Conservation (phyloP, 1,284 basidiomycete species). For the Coniophora puteana region DNA sequence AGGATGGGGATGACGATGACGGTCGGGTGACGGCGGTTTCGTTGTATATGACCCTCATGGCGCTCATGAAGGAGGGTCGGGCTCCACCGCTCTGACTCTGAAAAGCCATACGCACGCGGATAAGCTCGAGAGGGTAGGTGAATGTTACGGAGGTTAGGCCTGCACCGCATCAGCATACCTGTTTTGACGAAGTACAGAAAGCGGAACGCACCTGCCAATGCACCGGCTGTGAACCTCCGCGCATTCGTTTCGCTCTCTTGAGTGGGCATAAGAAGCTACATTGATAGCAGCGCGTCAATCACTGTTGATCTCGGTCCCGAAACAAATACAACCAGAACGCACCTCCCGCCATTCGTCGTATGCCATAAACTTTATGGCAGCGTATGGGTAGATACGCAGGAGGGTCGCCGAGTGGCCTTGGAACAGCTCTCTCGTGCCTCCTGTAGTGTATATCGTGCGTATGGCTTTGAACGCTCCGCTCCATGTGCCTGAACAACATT, state of each 20-base stretch:
- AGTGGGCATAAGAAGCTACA: constrained; percentile 79
- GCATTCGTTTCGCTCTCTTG: constrained; percentile 74
- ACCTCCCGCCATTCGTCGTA: constrained; percentile 82
- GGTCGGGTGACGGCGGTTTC: constrained; percentile 47
- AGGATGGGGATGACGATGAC: constrained; percentile 19
- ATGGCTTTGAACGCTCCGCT: constrained; percentile 83
- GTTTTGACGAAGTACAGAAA: constrained; percentile 2
- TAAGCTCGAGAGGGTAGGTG: constrained; percentile 94
- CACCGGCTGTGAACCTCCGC: constrained; percentile 87
- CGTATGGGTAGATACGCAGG: constrained; percentile 85
- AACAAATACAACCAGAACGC: constrained; percentile 45
- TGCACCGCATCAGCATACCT: constrained; percentile 23
- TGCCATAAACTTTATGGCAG: constrained; percentile 96
- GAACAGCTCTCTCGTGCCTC: constrained; percentile 80
- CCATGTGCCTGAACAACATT: constrained; percentile 82
- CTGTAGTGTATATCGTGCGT: constrained; percentile 72
- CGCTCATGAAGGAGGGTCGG: constrained; percentile 59
- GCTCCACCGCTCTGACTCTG: constrained; percentile 53
- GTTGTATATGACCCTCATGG: constrained; percentile 66
- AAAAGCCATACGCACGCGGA: constrained; percentile 94
- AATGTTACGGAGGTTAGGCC: constrained; percentile 87
- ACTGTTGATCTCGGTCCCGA: too few relatives aligned
- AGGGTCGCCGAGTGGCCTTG: constrained; percentile 96
- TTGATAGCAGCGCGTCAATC: neutral
- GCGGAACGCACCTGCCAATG: constrained; percentile 68